These are phyloP conservation scores for Canavalia gladiata DNA, from an alignment of 306 rosid genomes.

Conservation along the genomic window DNA sequence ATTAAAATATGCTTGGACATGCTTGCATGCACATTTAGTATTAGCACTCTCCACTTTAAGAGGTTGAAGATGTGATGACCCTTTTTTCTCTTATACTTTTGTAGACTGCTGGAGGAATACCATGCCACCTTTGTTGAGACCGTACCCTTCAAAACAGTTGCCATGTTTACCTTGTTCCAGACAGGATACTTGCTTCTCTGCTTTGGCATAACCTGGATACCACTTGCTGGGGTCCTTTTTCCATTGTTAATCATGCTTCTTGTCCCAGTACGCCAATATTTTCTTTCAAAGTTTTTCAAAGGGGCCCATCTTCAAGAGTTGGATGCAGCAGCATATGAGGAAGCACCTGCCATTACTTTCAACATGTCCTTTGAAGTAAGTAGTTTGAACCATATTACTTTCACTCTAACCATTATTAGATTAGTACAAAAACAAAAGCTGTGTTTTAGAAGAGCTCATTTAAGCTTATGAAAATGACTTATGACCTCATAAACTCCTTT, in stretches of 20 bases:
- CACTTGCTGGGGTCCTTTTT: slow-evolving; percentile 94
- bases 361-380: slow-evolving; percentile 83
- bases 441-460: not conserved
- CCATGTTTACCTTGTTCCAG: slow-evolving; percentile 85
- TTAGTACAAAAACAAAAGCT: not conserved
- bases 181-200: slow-evolving; percentile 86
- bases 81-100: slow-evolving; percentile 48
- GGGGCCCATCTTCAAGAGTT: slow-evolving; percentile 89
- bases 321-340: slow-evolving; percentile 93
- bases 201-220: slow-evolving; percentile 96
- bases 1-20: slow-evolving; percentile 5
- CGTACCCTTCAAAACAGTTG: slow-evolving; percentile 88
- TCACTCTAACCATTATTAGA: not conserved
- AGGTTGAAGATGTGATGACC: slow-evolving; percentile 53
- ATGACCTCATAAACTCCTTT: too few species aligned
- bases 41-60: slow-evolving; percentile 38
- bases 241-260: slow-evolving; percentile 97
- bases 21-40: not conserved
- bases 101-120: slow-evolving; percentile 80
- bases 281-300: slow-evolving; percentile 87
- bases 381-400: slow-evolving; percentile 36
- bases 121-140: slow-evolving; percentile 89
- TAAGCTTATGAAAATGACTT: too few species aligned
- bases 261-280: slow-evolving; percentile 90
- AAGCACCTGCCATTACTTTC: slow-evolving; percentile 82